These are phyloP conservation scores for Pythium dissotocum DNA, from an alignment of 352 stramenopile species.

Conservation along the genomic window DNA sequence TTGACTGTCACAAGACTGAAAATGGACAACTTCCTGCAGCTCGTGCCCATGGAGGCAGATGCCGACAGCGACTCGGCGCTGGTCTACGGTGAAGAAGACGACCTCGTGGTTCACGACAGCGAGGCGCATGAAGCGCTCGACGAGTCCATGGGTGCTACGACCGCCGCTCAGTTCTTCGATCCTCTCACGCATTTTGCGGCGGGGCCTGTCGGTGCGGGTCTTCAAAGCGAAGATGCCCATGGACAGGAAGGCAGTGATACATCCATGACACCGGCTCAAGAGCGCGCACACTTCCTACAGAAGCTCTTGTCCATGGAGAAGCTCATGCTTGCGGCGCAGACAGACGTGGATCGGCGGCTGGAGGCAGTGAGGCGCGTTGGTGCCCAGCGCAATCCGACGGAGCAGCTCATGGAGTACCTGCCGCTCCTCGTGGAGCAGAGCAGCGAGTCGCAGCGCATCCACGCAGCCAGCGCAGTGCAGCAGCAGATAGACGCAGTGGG, in stretches of 20 bases:
- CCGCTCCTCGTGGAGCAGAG: slow-evolving; percentile 43
- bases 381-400: slow-evolving; percentile 48
- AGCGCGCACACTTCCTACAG: slow-evolving; percentile 48
- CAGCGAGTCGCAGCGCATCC: neutral
- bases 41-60: slow-evolving; percentile 43
- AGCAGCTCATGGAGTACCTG: slow-evolving; percentile 68
- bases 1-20: neutral
- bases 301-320: slow-evolving; percentile 39
- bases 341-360: slow-evolving; percentile 43
- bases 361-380: slow-evolving; percentile 59
- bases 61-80: slow-evolving; percentile 38
- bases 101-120: slow-evolving; percentile 36
- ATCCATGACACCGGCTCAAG: slow-evolving; percentile 26
- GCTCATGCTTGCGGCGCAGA: slow-evolving; percentile 38
- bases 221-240: neutral
- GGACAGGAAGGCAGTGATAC: neutral
- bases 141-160: slow-evolving; percentile 24
- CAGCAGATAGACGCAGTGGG: neutral
- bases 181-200: slow-evolving; percentile 14
- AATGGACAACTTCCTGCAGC: slow-evolving; percentile 68
- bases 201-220: neutral
- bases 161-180: slow-evolving; percentile 22
- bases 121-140: slow-evolving; percentile 31
- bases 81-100: slow-evolving; percentile 52
- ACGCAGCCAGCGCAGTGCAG: neutral